Evolutionary conservation across 768 basidiomycete genomes (phyloP).

Genomic region (Phylloporus scabripes): DNA sequence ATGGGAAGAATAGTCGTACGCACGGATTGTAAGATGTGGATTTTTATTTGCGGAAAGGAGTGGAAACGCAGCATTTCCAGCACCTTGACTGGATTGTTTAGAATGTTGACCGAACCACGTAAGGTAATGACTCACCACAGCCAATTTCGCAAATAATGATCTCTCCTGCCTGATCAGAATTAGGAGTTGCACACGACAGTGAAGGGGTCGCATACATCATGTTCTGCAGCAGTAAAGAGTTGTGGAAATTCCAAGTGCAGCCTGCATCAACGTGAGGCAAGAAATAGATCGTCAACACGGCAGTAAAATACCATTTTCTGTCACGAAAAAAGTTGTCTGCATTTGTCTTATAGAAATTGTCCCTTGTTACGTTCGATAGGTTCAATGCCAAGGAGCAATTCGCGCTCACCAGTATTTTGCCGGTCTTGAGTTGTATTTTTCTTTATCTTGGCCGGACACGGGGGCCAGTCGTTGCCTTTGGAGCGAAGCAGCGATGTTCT

Average conservation of each 20-base stretch:
- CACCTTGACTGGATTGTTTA: conserved; percentile 47
- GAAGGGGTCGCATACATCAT: conserved; percentile 43
- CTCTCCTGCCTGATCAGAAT: conserved; percentile 62
- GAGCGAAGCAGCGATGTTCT: conserved; percentile 65
- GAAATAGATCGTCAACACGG: neutral
- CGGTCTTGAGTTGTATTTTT: conserved; percentile 67
- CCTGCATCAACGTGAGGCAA: conserved; percentile 38
- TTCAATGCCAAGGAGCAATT: conserved; percentile 23
- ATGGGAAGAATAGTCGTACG: conserved; percentile 87
- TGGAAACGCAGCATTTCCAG: conserved; percentile 94
- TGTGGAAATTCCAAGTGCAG: conserved; percentile 94
- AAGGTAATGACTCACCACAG: conserved; percentile 55
- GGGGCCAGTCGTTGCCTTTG: conserved; percentile 65
- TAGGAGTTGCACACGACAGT: neutral
- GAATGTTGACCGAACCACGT: neutral
- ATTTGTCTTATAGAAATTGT: conserved; percentile 88
- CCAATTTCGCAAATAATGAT: conserved; percentile 82
- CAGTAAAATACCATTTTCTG: conserved; percentile 64
- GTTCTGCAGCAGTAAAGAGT: conserved; percentile 60
- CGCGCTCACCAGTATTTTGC: conserved; percentile 61
- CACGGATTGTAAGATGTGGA: conserved; percentile 62
- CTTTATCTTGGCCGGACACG: conserved; percentile 67
- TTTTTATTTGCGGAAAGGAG: conserved; percentile 81
- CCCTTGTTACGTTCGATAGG: conserved; percentile 49
- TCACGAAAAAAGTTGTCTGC: conserved; percentile 89